These are phyloP conservation scores for Zea luxurians DNA, from an alignment of 176 grass and related monocot genomes.

Conservation along the genomic window DNA sequence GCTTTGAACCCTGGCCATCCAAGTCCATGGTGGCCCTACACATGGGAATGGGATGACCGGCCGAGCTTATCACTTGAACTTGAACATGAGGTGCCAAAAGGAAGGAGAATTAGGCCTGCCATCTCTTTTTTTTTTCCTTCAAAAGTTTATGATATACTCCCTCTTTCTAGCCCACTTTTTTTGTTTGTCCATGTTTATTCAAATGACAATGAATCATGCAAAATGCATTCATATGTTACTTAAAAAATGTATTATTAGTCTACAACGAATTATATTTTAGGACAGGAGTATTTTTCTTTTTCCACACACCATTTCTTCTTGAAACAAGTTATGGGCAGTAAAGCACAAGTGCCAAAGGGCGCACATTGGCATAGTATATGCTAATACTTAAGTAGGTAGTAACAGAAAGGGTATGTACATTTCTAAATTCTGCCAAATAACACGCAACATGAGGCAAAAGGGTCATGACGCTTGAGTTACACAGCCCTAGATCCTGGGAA, in stretches of 20 bases:
- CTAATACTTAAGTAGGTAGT: background rate
- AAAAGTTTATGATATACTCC: conserved; percentile 9
- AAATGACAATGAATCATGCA: too few relatives aligned
- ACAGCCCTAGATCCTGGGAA: background rate
- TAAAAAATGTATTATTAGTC: too few relatives aligned
- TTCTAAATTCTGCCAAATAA: background rate
- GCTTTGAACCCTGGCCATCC: conserved; percentile 30
- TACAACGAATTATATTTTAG: too few relatives aligned
- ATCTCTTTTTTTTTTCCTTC: background rate
- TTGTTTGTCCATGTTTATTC: too few relatives aligned
- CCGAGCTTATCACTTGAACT: conserved; percentile 25
- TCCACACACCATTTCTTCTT: too few relatives aligned
- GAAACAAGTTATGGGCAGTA: too few relatives aligned
- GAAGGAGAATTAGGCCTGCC: background rate
- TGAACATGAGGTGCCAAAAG: background rate
- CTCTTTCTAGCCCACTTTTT: too few relatives aligned
- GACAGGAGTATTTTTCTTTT: too few relatives aligned
- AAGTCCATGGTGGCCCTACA: background rate
- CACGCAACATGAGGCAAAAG: background rate
- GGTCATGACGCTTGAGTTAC: conserved; percentile 4
- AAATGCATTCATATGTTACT: too few relatives aligned
- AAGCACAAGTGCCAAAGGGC: background rate
- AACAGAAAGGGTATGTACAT: conserved; percentile 21
- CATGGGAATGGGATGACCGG: background rate
- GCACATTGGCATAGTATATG: background rate